Evolutionary conservation across 441 rosid species (phyloP).

Genomic region (Flueggea neowawraea): DNA sequence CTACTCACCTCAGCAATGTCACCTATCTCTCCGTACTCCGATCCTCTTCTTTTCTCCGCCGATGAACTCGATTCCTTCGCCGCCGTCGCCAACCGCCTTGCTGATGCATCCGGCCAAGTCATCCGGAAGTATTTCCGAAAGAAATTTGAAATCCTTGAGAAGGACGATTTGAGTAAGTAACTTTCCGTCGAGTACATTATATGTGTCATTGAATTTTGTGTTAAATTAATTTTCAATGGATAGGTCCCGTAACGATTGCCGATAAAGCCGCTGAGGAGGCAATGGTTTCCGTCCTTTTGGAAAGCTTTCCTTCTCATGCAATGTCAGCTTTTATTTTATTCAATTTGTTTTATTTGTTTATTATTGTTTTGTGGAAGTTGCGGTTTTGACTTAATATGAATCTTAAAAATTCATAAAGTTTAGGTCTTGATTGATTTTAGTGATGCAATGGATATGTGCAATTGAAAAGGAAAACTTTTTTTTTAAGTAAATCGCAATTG

Average conservation of each 20-base stretch:
- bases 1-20: background rate
- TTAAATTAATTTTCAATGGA: too few species aligned
- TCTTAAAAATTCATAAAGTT: too few species aligned
- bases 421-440: too few species aligned
- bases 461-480: too few species aligned
- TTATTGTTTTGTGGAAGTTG: too few species aligned
- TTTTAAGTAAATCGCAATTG: too few species aligned
- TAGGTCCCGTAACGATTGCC: constrained; percentile 96
- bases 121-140: constrained; percentile 78
- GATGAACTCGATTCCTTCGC: too few species aligned
- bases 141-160: constrained; percentile 79
- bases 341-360: too few species aligned
- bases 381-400: too few species aligned
- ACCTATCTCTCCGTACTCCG: constrained; percentile 12
- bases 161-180: constrained; percentile 72
- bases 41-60: background rate
- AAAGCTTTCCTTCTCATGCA: constrained; percentile 84
- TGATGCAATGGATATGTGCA: too few species aligned
- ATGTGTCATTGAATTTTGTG: background rate
- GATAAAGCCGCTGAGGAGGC: constrained; percentile 91
- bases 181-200: background rate
- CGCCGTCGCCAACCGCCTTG: constrained; percentile 59
- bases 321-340: constrained; percentile 44
- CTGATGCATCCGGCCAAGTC: constrained; percentile 87
- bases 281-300: constrained; percentile 70